phyloP scores from a whole-genome alignment of 2,329 filamentous ascomycete species.

The Davidsoniella virescens region DNA sequence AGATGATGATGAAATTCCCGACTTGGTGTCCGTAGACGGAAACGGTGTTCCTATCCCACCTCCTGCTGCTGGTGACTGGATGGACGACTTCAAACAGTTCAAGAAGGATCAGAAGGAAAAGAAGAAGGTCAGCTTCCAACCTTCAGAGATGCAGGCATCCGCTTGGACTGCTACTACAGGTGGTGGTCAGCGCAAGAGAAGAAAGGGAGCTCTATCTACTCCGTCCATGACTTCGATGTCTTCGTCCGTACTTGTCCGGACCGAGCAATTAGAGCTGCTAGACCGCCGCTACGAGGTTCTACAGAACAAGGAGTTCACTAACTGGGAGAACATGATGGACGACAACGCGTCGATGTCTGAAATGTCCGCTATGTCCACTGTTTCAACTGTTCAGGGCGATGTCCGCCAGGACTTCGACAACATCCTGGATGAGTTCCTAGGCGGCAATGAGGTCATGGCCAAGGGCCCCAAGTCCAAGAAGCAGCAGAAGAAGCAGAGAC shows the following conservation, averaged over 20 bases:
- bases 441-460: slow-evolving; percentile 23
- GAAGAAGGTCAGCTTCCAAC: slow-evolving; percentile 22
- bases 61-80: slow-evolving; percentile 62
- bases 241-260: slow-evolving; percentile 71
- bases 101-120: slow-evolving; percentile 57
- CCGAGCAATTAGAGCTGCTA: slow-evolving; percentile 68
- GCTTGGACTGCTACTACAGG: slow-evolving; percentile 61
- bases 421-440: slow-evolving; percentile 88
- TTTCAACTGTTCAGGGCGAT: slow-evolving; percentile 51
- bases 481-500: slow-evolving; percentile 66
- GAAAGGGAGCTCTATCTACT: slow-evolving; percentile 82
- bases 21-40: slow-evolving; percentile 35
- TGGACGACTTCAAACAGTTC: slow-evolving; percentile 86
- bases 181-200: slow-evolving; percentile 76
- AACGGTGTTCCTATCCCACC: slow-evolving; percentile 21
- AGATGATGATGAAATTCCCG: slow-evolving; percentile 24
- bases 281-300: slow-evolving; percentile 87
- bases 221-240: slow-evolving; percentile 85
- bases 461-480: slow-evolving; percentile 53
- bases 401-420: slow-evolving; percentile 67
- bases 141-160: slow-evolving; percentile 52
- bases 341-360: slow-evolving; percentile 35
- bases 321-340: slow-evolving; percentile 21
- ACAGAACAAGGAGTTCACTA: slow-evolving; percentile 53
- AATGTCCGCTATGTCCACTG: slow-evolving; percentile 43